phyloP scores from a whole-genome alignment of 371 early-diverging fungal genomes.

The Mortierella sp. region DNA sequence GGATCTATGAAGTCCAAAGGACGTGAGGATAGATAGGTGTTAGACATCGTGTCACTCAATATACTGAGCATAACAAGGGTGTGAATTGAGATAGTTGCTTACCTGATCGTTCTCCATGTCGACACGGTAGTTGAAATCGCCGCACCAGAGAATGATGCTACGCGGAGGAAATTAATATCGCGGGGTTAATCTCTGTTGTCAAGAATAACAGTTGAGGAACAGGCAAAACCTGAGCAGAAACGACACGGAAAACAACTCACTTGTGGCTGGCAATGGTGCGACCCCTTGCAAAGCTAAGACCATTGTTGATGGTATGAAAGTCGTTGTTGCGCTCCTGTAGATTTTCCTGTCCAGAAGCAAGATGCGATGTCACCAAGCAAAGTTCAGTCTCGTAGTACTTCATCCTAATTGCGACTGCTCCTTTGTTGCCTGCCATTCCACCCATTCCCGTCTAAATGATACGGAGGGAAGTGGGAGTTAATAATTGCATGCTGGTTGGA shows the following conservation, averaged over 20 bases:
- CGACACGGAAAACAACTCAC: conserved; percentile 58
- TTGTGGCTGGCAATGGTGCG: conserved; percentile 80
- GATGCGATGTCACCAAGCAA: conserved; percentile 92
- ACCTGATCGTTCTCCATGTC: conserved; percentile 80
- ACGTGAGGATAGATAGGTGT: too few relatives aligned
- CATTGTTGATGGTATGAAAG: conserved; percentile 82
- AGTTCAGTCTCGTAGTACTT: conserved; percentile 87
- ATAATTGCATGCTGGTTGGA: neutral
- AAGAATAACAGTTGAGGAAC: neutral
- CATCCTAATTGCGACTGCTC: conserved; percentile 90
- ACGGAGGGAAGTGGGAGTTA: neutral
- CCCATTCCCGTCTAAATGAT: conserved; percentile 76
- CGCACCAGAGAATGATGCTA: conserved; percentile 88
- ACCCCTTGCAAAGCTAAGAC: conserved; percentile 79
- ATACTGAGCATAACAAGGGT: too few relatives aligned
- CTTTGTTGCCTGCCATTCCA: conserved; percentile 92
- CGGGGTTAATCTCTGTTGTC: neutral
- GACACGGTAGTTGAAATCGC: conserved; percentile 93
- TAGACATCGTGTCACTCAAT: too few relatives aligned
- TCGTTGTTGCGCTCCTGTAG: conserved; percentile 90
- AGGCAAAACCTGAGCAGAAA: neutral
- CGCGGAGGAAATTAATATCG: neutral
- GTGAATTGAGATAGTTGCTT: conserved; percentile 18
- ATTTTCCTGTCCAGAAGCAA: conserved; percentile 91
- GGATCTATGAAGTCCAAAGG: conserved; percentile 11